Base-by-base conservation (phyloP, 768 basidiomycete genomes). In the Trametes gibbosa region DNA sequence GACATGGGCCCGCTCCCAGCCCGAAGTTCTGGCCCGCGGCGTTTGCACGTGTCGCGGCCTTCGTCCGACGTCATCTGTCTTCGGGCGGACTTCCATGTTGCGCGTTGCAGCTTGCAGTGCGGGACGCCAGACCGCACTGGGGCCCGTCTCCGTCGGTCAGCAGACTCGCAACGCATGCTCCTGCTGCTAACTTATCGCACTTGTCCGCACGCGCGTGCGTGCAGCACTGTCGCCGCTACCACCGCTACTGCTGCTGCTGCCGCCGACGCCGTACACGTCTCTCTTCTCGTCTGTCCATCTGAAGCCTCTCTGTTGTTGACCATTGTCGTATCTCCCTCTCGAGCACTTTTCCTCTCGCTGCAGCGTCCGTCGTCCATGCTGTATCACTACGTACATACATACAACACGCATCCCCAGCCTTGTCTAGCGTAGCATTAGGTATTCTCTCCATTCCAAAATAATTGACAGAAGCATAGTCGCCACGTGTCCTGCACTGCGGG, bases 301-400 rank as follows among this genome's bases (percentile, higher is more conserved):
- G 29, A 32, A 10, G 4, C 29, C 29, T 32, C 9, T 25, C 48
- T 34, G 39, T 21, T 51, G 48, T 41, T 29, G 34, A n/a, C 52
- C 39, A n/a, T 51, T n/a, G 21, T 42, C 53, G 4, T 53, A 46
- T 45, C 23, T n/a, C n/a, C 50, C 37, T 17, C 24, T 24, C 40
- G 32, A 24, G 24, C 25, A 52, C 23, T n/a, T 19, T 25, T 27
- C 23, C 49, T n/a, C 41, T 25, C 37, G 25, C 50, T 32, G 35
- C 37, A 50, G 34, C 35, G 50, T 35, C 34, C 25, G 19, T 50
- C 23, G 17, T 53, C 34, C 50, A 56, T 50, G 48, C 42, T 62
- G 61, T 62, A 62, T 62, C 61, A 62, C 32, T 58, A 62, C 49
- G 61, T 54, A 62, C 51, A 53, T 62, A 62, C 61, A 58, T 62